Evolutionary conservation across 2,329 filamentous ascomycete species (phyloP).

Genomic region (Fusarium sp.): DNA sequence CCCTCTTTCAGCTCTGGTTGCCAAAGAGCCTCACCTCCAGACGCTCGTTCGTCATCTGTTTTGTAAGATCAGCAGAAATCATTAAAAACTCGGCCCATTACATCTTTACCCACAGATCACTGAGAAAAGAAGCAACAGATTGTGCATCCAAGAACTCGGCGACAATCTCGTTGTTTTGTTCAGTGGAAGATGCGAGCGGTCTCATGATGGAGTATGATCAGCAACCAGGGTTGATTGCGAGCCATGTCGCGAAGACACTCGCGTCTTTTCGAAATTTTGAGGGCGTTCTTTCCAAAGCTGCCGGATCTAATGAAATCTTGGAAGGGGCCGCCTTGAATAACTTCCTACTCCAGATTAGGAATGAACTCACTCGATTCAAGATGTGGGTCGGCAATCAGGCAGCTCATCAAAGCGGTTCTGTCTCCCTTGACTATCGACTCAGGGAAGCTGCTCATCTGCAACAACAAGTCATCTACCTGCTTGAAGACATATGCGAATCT

Average conservation of each 20-base stretch:
- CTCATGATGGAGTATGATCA: not conserved
- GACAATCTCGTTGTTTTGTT: too few species aligned
- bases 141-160: too few species aligned
- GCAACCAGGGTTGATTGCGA: not conserved
- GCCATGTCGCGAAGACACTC: not conserved
- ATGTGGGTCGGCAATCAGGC: conserved; percentile 38
- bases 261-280: not conserved
- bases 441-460: conserved; percentile 35
- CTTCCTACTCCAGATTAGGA: rapidly evolving
- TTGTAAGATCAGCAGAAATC: rapidly evolving
- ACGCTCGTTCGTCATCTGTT: rapidly evolving
- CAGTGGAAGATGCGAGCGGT: not conserved
- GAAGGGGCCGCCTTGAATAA: rapidly evolving
- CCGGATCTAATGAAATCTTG: rapidly evolving
- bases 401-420: conserved; percentile 22
- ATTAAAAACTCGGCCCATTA: rapidly evolving
- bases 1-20: not conserved
- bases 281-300: rapidly evolving
- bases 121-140: too few species aligned
- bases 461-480: conserved; percentile 37
- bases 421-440: conserved; percentile 35
- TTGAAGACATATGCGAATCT: conserved; percentile 29
- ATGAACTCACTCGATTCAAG: conserved; percentile 23
- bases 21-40: not conserved
- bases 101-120: too few species aligned